Evolutionary conservation across 2,329 filamentous ascomycete species (phyloP).

Genomic region (Cladosporium halotolerans): DNA sequence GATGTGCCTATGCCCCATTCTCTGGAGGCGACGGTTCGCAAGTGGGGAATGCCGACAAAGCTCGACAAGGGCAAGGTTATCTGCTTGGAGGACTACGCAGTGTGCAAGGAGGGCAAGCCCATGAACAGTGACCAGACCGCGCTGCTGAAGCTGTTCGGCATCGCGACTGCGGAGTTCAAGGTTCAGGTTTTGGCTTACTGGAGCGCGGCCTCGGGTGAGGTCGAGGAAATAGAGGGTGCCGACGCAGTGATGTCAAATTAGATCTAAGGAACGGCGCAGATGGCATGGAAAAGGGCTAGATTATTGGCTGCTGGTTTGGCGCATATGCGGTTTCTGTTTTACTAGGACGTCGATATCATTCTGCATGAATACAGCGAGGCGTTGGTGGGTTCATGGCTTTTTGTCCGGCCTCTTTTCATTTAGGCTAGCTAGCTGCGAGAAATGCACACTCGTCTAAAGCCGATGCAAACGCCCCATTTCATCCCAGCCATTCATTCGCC

Average conservation of each 20-base stretch:
- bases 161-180: conserved; percentile 85
- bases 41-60: conserved; percentile 81
- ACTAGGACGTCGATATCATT: conserved; percentile 11
- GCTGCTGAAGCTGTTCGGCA: conserved; percentile 85
- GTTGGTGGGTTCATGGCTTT: conserved; percentile 22
- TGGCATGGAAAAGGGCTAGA: conserved; percentile 10
- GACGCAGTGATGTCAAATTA: conserved; percentile 9
- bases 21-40: conserved; percentile 82
- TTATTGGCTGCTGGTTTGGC: conserved; percentile 6
- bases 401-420: conserved; percentile 10
- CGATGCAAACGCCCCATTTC: conserved; percentile 10
- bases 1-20: conserved; percentile 84
- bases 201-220: conserved; percentile 29
- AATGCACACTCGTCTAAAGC: conserved; percentile 10
- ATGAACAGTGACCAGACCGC: conserved; percentile 90
- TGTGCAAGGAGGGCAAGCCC: conserved; percentile 79
- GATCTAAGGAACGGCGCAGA: not conserved
- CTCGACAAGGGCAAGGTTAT: conserved; percentile 84
- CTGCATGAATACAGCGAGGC: conserved; percentile 22
- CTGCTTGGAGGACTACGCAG: conserved; percentile 63
- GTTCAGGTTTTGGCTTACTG: conserved; percentile 64
- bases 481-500: conserved; percentile 8
- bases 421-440: conserved; percentile 10
- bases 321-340: conserved; percentile 8
- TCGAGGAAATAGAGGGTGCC: conserved; percentile 26